Percentiles rank a stretch among this genome's conserved stretches.
These are phyloP conservation scores for Bipolaris oryzae DNA, from an alignment of 2,329 filamentous ascomycete genomes.

Conservation along the genomic window DNA sequence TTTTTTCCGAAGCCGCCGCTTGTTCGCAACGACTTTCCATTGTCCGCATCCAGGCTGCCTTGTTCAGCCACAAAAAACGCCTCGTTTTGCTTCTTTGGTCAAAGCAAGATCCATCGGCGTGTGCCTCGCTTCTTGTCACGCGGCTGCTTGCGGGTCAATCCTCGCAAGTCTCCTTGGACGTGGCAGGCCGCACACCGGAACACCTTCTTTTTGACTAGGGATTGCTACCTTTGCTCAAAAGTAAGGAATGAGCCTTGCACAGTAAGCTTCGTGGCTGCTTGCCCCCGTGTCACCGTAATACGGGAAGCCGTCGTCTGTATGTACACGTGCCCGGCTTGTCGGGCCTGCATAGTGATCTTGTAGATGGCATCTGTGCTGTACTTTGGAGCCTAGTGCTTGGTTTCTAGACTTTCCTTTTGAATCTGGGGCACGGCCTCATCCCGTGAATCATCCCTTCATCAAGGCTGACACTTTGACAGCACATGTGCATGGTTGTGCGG, in stretches of 20 bases:
- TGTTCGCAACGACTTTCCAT: slow-evolving; percentile 14
- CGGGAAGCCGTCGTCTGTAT: slow-evolving; percentile 11
- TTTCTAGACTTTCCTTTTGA: slow-evolving; percentile 11
- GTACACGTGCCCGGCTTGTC: slow-evolving; percentile 17
- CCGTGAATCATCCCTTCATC: slow-evolving; percentile 5
- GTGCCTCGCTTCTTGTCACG: slow-evolving; percentile 2
- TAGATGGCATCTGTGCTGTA: slow-evolving; percentile 21
- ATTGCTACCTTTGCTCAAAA: slow-evolving; percentile 16
- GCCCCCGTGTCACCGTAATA: slow-evolving; percentile 21
- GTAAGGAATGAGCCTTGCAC: slow-evolving; percentile 20
- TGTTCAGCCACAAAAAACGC: slow-evolving; percentile 14
- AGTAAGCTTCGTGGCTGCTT: slow-evolving; percentile 28
- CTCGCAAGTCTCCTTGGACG: slow-evolving; percentile 4
- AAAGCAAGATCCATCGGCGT: slow-evolving; percentile 1
- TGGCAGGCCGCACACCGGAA: slow-evolving; percentile 15
- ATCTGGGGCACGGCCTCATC: slow-evolving; percentile 6
- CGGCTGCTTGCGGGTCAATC: slow-evolving; percentile 8
- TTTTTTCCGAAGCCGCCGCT: slow-evolving; percentile 16
- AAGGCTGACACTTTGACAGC: slow-evolving; percentile 5
- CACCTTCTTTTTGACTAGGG: slow-evolving; percentile 13
- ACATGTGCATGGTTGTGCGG: slow-evolving; percentile 8
- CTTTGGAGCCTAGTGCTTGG: slow-evolving; percentile 16
- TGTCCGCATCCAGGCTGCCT: slow-evolving; percentile 9
- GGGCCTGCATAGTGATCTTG: slow-evolving; percentile 11
- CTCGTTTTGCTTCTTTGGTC: neutral